Conservation (phyloP, 2,329 filamentous ascomycete genomes). For the Talaromyces islandicus region DNA sequence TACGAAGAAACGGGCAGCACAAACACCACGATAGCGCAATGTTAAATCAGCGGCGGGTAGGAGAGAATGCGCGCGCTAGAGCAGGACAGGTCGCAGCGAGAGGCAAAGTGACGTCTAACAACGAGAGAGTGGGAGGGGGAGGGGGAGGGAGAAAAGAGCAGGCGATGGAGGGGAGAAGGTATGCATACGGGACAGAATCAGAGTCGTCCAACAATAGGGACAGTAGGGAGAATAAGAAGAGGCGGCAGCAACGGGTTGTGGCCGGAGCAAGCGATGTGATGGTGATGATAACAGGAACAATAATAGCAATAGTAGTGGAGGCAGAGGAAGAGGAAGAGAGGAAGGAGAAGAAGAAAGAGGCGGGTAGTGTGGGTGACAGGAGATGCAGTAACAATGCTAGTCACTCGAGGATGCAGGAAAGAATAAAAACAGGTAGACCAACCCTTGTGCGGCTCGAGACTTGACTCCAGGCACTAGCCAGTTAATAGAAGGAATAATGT, state of each 20-base stretch:
- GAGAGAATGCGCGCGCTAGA: background rate
- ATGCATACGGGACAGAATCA: slow-evolving; percentile 16
- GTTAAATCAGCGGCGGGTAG: background rate
- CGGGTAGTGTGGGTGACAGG: background rate
- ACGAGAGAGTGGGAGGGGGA: background rate
- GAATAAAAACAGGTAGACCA: background rate
- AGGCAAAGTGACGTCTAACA: background rate
- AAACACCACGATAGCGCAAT: slow-evolving; percentile 19
- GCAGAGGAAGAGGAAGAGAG: slow-evolving; percentile 15
- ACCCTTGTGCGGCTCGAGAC: background rate
- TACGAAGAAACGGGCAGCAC: slow-evolving; percentile 16
- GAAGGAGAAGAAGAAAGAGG: slow-evolving; percentile 8
- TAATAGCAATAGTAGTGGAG: background rate
- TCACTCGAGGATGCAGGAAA: background rate
- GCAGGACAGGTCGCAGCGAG: background rate
- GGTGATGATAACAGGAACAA: slow-evolving; percentile 6
- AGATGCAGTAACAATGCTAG: background rate
- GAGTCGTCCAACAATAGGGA: background rate
- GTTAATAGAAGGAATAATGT: background rate
- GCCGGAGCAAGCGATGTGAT: background rate
- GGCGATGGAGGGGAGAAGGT: background rate
- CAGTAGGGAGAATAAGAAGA: background rate
- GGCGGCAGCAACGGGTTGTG: background rate
- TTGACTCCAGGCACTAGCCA: background rate
- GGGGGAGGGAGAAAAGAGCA: background rate